phyloP scores from a whole-genome alignment of 1,284 basidiomycete species.

The Phenoliferia sp. region DNA sequence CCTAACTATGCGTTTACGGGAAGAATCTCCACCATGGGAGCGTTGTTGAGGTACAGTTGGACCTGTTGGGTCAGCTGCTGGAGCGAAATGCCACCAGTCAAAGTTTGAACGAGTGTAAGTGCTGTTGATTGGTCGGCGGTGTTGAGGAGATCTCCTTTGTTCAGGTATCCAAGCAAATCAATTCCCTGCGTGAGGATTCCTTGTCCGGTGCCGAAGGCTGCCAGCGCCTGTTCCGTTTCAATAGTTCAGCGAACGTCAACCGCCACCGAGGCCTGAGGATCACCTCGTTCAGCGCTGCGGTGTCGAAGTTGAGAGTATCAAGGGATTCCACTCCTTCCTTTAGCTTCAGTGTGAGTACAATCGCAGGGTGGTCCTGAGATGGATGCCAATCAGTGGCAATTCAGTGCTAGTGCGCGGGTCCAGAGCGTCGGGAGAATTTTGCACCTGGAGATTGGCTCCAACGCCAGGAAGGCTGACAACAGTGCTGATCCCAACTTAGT shows the following conservation, averaged over 20 bases:
- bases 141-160: slow-evolving; percentile 4
- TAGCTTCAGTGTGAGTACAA: slow-evolving; percentile 20
- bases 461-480: slow-evolving; percentile 52
- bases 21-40: slow-evolving; percentile 15
- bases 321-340: slow-evolving; percentile 8
- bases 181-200: slow-evolving; percentile 21
- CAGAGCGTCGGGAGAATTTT: background rate
- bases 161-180: slow-evolving; percentile 17
- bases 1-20: slow-evolving; percentile 7
- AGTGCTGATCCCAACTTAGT: slow-evolving; percentile 49
- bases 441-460: slow-evolving; percentile 50
- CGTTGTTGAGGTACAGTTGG: background rate
- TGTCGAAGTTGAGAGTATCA: slow-evolving; percentile 5
- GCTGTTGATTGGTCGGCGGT: slow-evolving; percentile 4
- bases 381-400: too few species aligned
- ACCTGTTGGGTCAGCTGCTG: background rate
- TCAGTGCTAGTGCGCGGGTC: background rate
- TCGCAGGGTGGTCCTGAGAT: slow-evolving; percentile 9
- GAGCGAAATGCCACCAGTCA: background rate
- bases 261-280: too few species aligned
- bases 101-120: background rate
- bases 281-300: slow-evolving; percentile 1
- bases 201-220: slow-evolving; percentile 7
- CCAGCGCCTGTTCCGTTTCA: slow-evolving; percentile 10
- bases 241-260: too few species aligned